Evolutionary conservation across 2,329 filamentous ascomycete species (phyloP), one percentile per base, ranked within the genome.

Genomic region (Fusarium subglutinans): DNA sequence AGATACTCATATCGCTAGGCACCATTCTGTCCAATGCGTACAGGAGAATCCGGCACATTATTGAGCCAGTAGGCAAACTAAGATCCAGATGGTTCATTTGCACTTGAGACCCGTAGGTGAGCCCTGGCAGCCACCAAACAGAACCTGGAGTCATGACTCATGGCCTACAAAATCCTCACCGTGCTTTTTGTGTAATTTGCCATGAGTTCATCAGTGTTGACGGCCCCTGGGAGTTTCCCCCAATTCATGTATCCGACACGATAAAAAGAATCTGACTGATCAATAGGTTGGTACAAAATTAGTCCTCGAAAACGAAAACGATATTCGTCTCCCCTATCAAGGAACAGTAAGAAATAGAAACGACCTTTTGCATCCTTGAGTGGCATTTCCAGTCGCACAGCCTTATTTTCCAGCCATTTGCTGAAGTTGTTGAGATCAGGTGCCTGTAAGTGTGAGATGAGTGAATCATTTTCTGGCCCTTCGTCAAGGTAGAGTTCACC

Each of bases 91-190:
- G 15, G 6, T 30, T 22, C 20, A 17, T 22, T 48, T 12, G 26
- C 6, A 28, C 6, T 47, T 11, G 15, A 44, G 43, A 12, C 17
- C 8, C 15, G 4, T 8, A 3, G 45, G 6, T 30, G 10, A 17
- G 14, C 3, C 5, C 7, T 22, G 15, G 14, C 20, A 48, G 6
- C 6, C 10, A 13, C 10, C 7, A 30, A 0, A 17, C 0, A 50
- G 10, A 30, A 17, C 14, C 0, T 13, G 7, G 1, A 50, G 14
- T 24, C 15, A 1, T 24, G 3, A 2, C 12, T 20, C 6, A 20
- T 14, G 9, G 4, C 20, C 5, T 15, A 56, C 9, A 56, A 28
- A 17, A 56, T 15, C 12, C 26, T 56, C 15, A 44, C 38, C 9
- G 15, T 56, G 11, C 53, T 56, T 9, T 44, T 43, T 2, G 5